Evolutionary conservation across 1,139 yeast species (phyloP), one percentile per base, ranked within the genome.

Genomic region (Candida sp.): DNA sequence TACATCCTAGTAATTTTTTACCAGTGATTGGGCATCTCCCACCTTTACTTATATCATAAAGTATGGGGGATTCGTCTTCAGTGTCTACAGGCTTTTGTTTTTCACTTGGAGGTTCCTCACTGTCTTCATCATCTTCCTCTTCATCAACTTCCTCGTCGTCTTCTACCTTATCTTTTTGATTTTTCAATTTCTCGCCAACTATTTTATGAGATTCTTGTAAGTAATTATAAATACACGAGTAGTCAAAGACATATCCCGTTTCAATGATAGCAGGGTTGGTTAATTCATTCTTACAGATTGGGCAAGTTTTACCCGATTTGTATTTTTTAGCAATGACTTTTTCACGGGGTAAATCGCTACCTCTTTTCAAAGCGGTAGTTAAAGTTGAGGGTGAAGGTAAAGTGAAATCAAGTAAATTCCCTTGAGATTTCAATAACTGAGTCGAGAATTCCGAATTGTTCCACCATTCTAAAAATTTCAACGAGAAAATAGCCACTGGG

Each of bases 401-500:
- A 22, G 75, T 71, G 37, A 69, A 69, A 45, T 78, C 81, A 34
- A 80, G 60, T 7, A 63, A 62, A 44, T 75, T 74, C 5, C 82
- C 70, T 44, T 74, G 76, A 40, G 73, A 77, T 51, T 78, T 79
- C 8, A 81, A 68, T 39, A 88, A 63, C 53, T 82, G 82, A 5
- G 76, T 68, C 1, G 89, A 84, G 55, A 89, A 78, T 49, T 87
- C 89, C 15, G 91, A 82, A 37, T 87, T 79, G 49, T 84, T 83
- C 96, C 97, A 91, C 98, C 98, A 91, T 61, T 93, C 98, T 42
- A 90, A 74, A 53, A 93, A 89, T 63, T 90, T 89, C 50, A 93
- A 74, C 32, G 86, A 60, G 60, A 93, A 91, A 47, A 93, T 86
- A 2, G 96, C 88, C 0, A 87, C 76, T 0, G 98, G 98, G 66